Percentiles rank a stretch among this genome's conserved stretches.
phyloP scores from a whole-genome alignment of 129 eudicot genomes.

The Kitagawia praeruptora region DNA sequence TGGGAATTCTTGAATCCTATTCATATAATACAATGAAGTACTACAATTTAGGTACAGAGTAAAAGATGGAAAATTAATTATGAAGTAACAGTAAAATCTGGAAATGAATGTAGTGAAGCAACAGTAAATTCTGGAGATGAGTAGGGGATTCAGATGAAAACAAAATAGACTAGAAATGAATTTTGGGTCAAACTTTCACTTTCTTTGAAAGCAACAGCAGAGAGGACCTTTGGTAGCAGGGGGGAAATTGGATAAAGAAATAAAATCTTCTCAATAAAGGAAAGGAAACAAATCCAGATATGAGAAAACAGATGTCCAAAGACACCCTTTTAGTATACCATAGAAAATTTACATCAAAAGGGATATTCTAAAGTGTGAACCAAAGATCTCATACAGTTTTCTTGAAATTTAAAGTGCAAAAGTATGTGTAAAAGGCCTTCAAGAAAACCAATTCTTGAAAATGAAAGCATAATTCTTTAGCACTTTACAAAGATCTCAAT shows the following conservation, averaged over 20 bases:
- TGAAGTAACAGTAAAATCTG: background rate
- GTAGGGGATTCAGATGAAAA: constrained; percentile 14
- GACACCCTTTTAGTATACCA: constrained; percentile 8
- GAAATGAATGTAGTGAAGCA: background rate
- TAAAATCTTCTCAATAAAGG: constrained; percentile 19
- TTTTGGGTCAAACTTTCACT: constrained; percentile 56
- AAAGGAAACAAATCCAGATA: constrained; percentile 22
- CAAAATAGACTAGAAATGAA: constrained; percentile 39
- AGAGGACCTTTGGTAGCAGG: constrained; percentile 37
- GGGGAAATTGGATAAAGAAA: constrained; percentile 20
- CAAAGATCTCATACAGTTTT: background rate
- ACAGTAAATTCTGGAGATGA: constrained; percentile 7
- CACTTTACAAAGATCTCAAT: background rate
- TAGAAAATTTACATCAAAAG: background rate
- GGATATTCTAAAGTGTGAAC: background rate
- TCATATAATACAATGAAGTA: background rate
- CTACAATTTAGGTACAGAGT: constrained; percentile 9
- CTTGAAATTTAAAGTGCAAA: background rate
- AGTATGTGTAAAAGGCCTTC: background rate
- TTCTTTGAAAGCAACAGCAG: constrained; percentile 70
- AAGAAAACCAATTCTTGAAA: background rate
- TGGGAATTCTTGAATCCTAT: background rate
- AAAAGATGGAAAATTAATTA: background rate
- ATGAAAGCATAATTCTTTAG: background rate
- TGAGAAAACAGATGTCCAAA: constrained; percentile 9